Percentiles rank a stretch among this genome's conserved stretches.
Evolutionary conservation across 805 yeast species (phyloP).

Genomic region (Kuraishia cidri): DNA sequence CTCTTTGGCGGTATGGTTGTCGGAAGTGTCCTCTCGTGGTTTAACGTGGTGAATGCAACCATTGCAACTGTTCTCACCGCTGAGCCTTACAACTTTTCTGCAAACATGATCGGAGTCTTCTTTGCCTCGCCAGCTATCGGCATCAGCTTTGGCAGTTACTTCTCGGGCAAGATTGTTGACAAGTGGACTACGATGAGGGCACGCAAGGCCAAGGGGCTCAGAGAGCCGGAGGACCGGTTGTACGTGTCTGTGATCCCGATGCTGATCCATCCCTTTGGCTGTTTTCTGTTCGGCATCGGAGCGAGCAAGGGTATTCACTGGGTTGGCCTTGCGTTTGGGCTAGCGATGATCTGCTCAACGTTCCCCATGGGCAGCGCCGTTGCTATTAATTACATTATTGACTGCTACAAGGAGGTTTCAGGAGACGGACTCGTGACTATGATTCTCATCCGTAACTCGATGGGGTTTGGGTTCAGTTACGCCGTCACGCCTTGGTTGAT

Average conservation of each 20-base stretch:
- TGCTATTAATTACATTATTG: conserved; percentile 19
- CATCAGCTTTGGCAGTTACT: conserved; percentile 7
- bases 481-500: conserved; percentile 10
- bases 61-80: conserved; percentile 7
- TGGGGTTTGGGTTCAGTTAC: conserved; percentile 11
- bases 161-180: conserved; percentile 10
- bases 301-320: conserved; percentile 15
- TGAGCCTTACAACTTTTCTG: conserved; percentile 15
- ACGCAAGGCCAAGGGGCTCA: conserved; percentile 7
- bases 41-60: conserved; percentile 30
- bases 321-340: conserved; percentile 18
- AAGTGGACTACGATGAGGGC: conserved; percentile 6
- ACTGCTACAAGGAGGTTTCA: conserved; percentile 18
- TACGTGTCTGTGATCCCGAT: conserved; percentile 8
- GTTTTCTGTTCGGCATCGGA: conserved; percentile 16
- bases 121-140: conserved; percentile 13
- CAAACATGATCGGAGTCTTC: conserved; percentile 10
- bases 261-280: conserved; percentile 9
- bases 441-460: conserved; percentile 9
- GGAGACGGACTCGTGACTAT: conserved; percentile 17
- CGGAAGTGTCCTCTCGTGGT: conserved; percentile 31
- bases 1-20: conserved; percentile 40
- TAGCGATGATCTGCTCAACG: conserved; percentile 14
- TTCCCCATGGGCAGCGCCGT: conserved; percentile 18
- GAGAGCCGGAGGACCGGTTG: conserved; percentile 9